A percentile compares a stretch with the other conserved stretches of the same genome.
Conservation (phyloP, 805 yeast genomes). For the Saturnispora saitoi region DNA sequence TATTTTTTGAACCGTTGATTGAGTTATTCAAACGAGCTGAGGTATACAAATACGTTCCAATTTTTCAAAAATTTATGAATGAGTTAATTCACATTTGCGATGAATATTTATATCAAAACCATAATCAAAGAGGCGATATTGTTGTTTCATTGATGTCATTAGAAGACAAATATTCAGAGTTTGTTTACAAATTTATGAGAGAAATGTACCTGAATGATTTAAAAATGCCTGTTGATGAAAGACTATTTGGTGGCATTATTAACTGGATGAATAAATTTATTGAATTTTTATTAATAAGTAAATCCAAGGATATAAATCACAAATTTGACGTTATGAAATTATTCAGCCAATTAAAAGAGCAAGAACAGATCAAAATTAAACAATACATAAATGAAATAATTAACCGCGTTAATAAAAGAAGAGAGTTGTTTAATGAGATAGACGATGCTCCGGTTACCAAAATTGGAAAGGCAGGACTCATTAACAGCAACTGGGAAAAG, state of each 20-base stretch:
- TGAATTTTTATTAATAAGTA: conserved; percentile 54
- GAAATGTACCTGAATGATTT: conserved; percentile 75
- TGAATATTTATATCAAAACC: conserved; percentile 37
- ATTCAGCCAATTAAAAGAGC: conserved; percentile 15
- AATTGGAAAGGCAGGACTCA: conserved; percentile 17
- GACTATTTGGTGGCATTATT: conserved; percentile 60
- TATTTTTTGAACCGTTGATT: conserved; percentile 69
- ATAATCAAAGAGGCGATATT: conserved; percentile 39
- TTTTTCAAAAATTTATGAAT: conserved; percentile 54
- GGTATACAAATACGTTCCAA: conserved; percentile 55
- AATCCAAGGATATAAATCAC: conserved; percentile 31
- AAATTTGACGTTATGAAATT: conserved; percentile 39
- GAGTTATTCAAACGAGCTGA: conserved; percentile 58
- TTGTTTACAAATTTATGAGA: conserved; percentile 68
- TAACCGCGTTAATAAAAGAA: conserved; percentile 29
- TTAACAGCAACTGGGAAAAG: conserved; percentile 36
- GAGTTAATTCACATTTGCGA: conserved; percentile 58
- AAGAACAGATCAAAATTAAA: conserved; percentile 23
- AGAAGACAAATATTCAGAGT: conserved; percentile 62
- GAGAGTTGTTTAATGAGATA: conserved; percentile 32
- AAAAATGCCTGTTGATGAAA: conserved; percentile 22
- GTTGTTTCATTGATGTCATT: conserved; percentile 59
- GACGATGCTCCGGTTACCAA: conserved; percentile 13
- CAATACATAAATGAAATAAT: conserved; percentile 36
- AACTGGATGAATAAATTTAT: conserved; percentile 67